Conservation (phyloP, 192 early-diverging fungal genomes). For the Backusella luteola region DNA sequence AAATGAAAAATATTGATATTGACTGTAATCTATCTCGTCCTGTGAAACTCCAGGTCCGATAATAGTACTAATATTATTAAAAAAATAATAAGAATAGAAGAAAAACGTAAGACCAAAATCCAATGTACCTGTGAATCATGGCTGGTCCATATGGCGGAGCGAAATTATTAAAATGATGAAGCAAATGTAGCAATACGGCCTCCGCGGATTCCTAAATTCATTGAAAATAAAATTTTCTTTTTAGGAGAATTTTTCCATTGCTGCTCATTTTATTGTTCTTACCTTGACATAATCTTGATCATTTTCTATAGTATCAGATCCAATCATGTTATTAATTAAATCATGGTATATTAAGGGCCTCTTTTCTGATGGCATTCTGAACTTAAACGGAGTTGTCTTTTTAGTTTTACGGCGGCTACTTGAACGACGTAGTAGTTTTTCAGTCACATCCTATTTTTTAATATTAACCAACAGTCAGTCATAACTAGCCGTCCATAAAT, state of each 20-base stretch:
- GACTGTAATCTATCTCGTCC: constrained; percentile 42
- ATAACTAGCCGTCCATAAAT: background rate
- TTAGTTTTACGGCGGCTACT: constrained; percentile 8
- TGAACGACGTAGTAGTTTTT: constrained; percentile 31
- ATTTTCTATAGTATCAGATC: constrained; percentile 8
- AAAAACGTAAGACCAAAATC: background rate
- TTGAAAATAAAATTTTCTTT: background rate
- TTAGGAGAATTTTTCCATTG: background rate
- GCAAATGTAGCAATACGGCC: constrained; percentile 63
- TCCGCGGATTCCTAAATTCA: constrained; percentile 61
- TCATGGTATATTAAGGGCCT: constrained; percentile 22
- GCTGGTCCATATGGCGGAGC: constrained; percentile 62
- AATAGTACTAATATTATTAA: constrained; percentile 32
- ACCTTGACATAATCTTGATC: constrained; percentile 37
- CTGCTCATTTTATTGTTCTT: background rate
- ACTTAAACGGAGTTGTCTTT: constrained; percentile 25
- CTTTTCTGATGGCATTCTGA: constrained; percentile 29
- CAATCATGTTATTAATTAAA: constrained; percentile 11
- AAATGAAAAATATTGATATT: constrained; percentile 69
- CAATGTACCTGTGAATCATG: constrained; percentile 32
- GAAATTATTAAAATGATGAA: constrained; percentile 71
- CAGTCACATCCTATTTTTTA: constrained; percentile 23
- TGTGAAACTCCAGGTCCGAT: constrained; percentile 35
- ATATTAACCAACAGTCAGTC: background rate
- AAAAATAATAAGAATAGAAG: background rate